Evolutionary conservation across 768 basidiomycete genomes (phyloP), one percentile per base, ranked within the genome.

Genomic region (Russula olivacea): DNA sequence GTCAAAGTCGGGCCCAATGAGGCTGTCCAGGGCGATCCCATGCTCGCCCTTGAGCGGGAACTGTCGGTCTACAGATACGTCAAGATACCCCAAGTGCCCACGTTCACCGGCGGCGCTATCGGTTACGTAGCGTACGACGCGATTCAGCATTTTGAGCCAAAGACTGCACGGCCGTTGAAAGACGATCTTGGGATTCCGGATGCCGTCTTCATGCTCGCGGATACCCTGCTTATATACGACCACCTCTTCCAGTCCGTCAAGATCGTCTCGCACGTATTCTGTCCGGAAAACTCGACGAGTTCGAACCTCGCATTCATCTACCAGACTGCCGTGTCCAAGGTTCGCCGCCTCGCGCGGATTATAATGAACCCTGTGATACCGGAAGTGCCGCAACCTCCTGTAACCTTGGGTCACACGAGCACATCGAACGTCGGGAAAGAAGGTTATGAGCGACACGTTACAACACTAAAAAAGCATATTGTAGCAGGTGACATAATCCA

Each of bases 41-140:
- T 94, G 80, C 72, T 77, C 32, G 83, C 81, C 30, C 82, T 99
- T 50, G 89, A 98, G 76, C 86, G 84, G 68, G 93, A 96, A 72
- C 83, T 99, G 23, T 77, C 86, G 8, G 77, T 88, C 58, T 92
- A 98, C 78, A 81, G 88, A 73, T 97, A 95, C 72, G 83, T 97
- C 74, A 89, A 89, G 72, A 85, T 97, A 28, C 93, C 93, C 5
- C 90, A 95, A 73, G 81, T 96, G 40, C 87, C 91, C 2, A 95
- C 95, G 0, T 97, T 98, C 72, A 96, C 94, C 50, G 97, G 97
- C 51, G 97, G 97, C 50, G 96, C 95, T 1, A 92, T 98, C 71
- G 97, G 97, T 58, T 98, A 97, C 73, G 93, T 99, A 64, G 84
- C 93, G 14, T 99, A 94, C 76, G 97, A 99, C 73, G 93, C 93